Evolutionary conservation across 1,284 basidiomycete genomes (phyloP), one percentile per base, ranked within the genome.

Genomic region (Tausonia pullulans): DNA sequence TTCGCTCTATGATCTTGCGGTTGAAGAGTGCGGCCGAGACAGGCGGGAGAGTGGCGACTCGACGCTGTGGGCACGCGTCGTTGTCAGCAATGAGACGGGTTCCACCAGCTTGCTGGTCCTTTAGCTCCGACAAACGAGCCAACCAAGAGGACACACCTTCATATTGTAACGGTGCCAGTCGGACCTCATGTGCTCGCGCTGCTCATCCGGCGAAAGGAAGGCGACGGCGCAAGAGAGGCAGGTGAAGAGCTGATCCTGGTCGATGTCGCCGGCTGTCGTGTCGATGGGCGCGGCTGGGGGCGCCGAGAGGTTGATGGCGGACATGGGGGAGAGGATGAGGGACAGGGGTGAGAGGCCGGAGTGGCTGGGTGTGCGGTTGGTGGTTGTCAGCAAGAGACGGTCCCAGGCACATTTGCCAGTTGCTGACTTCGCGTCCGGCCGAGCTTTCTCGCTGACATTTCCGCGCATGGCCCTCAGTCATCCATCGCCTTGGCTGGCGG

Each of bases 141-240:
- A 44, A 13, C 16, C 13, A 39, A 16, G 1, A 45, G 39, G n/a
- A 58, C 71, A 58, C 53, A 74, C 74, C 71, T 97, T 97, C 86
- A 97, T 93, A 76, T 99, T 99, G 79, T 98, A 99, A 61, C 94
- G 82, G 78, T 98, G 96, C 75, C 90, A 87, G 76, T 99, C 96
- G 49, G 91, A 91, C 69, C 85, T 85, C 76, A 96, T 98, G 75
- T 99, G 96, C 0, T 80, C 79, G 68, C 96, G 83, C 78, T 98
- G 96, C 62, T 92, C 89, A 61, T 87, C 85, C 9, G 92, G 85
- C 40, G 86, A 83, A 60, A 82, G 77, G 75, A 97, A 98, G 1
- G 90, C 93, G 71, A 98, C 88, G 5, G 86, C 82, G 77, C 95
- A 99, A 69, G 92, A 90, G 27, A 96, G 80, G 71, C 95, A 99